Evolutionary conservation across 352 stramenopile species (phyloP).

Genomic region (Globisporangium sylvaticum): DNA sequence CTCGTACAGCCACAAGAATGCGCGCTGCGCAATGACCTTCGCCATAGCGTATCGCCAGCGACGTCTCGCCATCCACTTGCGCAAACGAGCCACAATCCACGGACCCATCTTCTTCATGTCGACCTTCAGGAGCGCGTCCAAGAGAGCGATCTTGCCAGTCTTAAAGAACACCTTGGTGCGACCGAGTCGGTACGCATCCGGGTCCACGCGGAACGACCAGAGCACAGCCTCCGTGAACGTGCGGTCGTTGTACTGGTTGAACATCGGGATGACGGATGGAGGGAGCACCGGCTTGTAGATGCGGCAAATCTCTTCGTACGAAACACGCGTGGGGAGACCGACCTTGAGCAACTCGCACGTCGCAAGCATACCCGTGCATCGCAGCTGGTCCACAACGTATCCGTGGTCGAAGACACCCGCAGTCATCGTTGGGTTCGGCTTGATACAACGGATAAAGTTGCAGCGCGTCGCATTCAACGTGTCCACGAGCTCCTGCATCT

Average conservation of each 20-base stretch:
- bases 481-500: constrained; percentile 85
- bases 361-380: constrained; percentile 86
- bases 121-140: constrained; percentile 85
- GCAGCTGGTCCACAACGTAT: constrained; percentile 88
- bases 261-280: constrained; percentile 73
- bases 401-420: constrained; percentile 82
- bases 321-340: constrained; percentile 84
- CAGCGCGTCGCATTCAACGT: constrained; percentile 83
- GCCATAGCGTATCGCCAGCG: constrained; percentile 82
- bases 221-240: constrained; percentile 88
- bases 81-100: constrained; percentile 79
- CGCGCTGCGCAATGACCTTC: constrained; percentile 80
- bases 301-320: constrained; percentile 87
- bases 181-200: constrained; percentile 83
- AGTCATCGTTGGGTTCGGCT: constrained; percentile 86
- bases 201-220: constrained; percentile 88
- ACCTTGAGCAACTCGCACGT: constrained; percentile 91
- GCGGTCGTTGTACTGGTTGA: constrained; percentile 76
- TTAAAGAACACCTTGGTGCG: constrained; percentile 91
- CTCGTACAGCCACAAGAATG: constrained; percentile 79
- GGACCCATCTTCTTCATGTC: constrained; percentile 89
- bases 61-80: constrained; percentile 81
- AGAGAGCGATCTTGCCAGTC: constrained; percentile 86
- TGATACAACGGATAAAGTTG: constrained; percentile 90
- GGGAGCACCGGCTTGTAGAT: constrained; percentile 83